Conservation (phyloP, 1,139 yeast species). For the Citeromyces hawaiiensis region DNA sequence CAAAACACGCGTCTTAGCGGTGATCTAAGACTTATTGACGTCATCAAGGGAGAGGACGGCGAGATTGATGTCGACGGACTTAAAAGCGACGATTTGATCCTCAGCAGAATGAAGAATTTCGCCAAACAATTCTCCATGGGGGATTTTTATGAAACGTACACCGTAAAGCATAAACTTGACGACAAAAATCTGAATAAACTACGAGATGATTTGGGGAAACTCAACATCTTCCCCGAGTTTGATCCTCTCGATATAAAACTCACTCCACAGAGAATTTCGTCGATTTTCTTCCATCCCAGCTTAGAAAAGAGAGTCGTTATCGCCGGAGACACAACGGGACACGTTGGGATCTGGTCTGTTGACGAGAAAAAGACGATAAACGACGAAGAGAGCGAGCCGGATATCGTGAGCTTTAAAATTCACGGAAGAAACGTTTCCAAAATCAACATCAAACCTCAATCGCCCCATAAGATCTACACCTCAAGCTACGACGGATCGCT, state of each 20-base stretch:
- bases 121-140: constrained; percentile 61
- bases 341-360: constrained; percentile 83
- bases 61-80: constrained; percentile 18
- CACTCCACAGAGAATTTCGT: constrained; percentile 60
- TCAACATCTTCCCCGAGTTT: constrained; percentile 38
- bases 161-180: constrained; percentile 16
- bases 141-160: constrained; percentile 52
- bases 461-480: constrained; percentile 45
- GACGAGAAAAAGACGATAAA: constrained; percentile 19
- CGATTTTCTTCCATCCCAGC: constrained; percentile 68
- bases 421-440: constrained; percentile 68
- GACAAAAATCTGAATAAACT: constrained; percentile 18
- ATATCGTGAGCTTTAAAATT: constrained; percentile 51
- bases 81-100: constrained; percentile 21
- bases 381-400: constrained; percentile 29
- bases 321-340: constrained; percentile 83
- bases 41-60: constrained; percentile 27
- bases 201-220: constrained; percentile 36
- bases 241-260: constrained; percentile 64
- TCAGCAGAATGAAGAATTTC: constrained; percentile 25
- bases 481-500: constrained; percentile 83
- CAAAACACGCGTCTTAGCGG: constrained; percentile 47
- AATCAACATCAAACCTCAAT: constrained; percentile 32
- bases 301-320: constrained; percentile 45
- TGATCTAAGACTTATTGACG: constrained; percentile 44